These are phyloP conservation scores for Periconia sp. DNA, from an alignment of 2,329 filamentous ascomycete genomes.

Conservation along the genomic window DNA sequence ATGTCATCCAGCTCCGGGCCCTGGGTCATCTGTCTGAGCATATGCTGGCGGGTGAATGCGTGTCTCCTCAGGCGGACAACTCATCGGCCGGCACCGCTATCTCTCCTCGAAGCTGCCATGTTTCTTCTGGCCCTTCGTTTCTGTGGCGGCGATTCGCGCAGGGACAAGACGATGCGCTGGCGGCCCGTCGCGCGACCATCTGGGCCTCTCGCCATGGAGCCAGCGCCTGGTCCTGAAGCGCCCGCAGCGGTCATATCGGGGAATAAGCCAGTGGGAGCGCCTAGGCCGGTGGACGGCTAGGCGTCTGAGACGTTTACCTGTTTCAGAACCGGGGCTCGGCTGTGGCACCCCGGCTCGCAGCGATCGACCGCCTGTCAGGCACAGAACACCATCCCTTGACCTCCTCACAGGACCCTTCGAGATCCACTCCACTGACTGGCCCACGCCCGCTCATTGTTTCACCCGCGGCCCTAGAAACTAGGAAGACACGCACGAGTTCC, in stretches of 20 bases:
- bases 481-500: slow-evolving; percentile 29
- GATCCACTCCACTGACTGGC: slow-evolving; percentile 25
- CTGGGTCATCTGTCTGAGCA: slow-evolving; percentile 16
- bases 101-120: slow-evolving; percentile 2
- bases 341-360: slow-evolving; percentile 37
- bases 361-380: slow-evolving; percentile 28
- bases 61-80: slow-evolving; percentile 4
- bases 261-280: slow-evolving; percentile 29
- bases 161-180: slow-evolving; percentile 22
- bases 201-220: slow-evolving; percentile 17
- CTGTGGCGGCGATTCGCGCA: slow-evolving; percentile 1
- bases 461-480: slow-evolving; percentile 27
- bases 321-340: slow-evolving; percentile 29
- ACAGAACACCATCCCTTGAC: slow-evolving; percentile 28
- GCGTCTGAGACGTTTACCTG: slow-evolving; percentile 24
- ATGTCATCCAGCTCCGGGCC: slow-evolving; percentile 2
- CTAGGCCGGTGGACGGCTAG: slow-evolving; percentile 9
- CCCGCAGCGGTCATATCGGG: slow-evolving; percentile 23
- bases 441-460: slow-evolving; percentile 39
- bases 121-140: slow-evolving; percentile 10
- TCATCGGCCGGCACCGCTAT: background rate
- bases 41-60: slow-evolving; percentile 3
- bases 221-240: slow-evolving; percentile 34
- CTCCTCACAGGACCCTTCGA: slow-evolving; percentile 7
- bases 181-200: slow-evolving; percentile 34